Evolutionary conservation across 768 basidiomycete genomes (phyloP).

Genomic region (Pisolithus microcarpus): DNA sequence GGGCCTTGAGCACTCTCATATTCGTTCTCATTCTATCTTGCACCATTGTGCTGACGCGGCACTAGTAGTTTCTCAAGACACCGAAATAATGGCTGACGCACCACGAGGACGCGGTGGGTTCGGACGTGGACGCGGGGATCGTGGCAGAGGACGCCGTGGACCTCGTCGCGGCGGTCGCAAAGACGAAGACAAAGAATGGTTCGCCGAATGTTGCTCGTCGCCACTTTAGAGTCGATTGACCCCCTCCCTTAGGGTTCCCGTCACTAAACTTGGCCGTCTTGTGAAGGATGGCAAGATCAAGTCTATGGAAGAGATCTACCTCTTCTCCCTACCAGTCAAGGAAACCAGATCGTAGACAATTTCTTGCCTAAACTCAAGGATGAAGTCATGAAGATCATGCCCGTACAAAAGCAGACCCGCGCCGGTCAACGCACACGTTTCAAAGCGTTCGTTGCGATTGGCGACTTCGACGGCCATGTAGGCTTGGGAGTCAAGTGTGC

Average conservation of each 20-base stretch:
- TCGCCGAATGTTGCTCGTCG: slow-evolving; percentile 21
- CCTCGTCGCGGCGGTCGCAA: slow-evolving; percentile 95
- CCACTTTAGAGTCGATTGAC: slow-evolving; percentile 4
- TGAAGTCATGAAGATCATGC: slow-evolving; percentile 99
- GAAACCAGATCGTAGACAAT: slow-evolving; percentile 98
- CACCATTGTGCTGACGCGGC: slow-evolving; percentile 17
- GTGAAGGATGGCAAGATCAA: slow-evolving; percentile 99
- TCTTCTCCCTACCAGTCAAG: slow-evolving; percentile 99
- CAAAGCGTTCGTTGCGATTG: slow-evolving; percentile 99
- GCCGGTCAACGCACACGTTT: slow-evolving; percentile 99
- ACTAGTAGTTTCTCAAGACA: slow-evolving; percentile 18
- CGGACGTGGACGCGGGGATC: slow-evolving; percentile 74
- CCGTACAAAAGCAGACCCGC: slow-evolving; percentile 99
- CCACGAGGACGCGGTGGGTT: slow-evolving; percentile 89
- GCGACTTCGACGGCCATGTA: slow-evolving; percentile 97
- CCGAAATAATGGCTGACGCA: slow-evolving; percentile 72
- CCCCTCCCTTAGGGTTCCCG: slow-evolving; percentile 67
- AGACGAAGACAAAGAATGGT: slow-evolving; percentile 99
- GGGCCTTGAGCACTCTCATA: slow-evolving; percentile 10
- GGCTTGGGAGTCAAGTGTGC: slow-evolving; percentile 99
- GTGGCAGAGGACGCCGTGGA: slow-evolving; percentile 60
- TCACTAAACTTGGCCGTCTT: slow-evolving; percentile 98
- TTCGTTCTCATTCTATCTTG: neutral
- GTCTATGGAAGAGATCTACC: slow-evolving; percentile 99
- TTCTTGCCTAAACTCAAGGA: slow-evolving; percentile 99